These are phyloP conservation scores for Neurospora pannonica DNA, from an alignment of 495 filamentous ascomycete species.

Conservation along the genomic window DNA sequence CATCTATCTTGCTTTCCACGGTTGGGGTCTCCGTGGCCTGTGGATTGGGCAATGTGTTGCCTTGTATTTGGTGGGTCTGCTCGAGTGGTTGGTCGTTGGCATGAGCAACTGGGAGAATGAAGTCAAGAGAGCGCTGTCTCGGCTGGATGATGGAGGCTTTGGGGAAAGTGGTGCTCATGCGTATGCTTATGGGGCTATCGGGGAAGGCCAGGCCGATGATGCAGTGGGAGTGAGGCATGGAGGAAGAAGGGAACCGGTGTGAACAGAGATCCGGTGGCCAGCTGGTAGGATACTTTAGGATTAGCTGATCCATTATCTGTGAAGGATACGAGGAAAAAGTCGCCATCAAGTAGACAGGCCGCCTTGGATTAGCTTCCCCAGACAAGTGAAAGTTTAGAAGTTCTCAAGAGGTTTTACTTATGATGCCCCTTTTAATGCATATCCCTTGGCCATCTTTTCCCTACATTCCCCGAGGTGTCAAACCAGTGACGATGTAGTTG, in stretches of 20 bases:
- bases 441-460: background rate
- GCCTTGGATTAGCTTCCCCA: background rate
- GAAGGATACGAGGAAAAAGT: background rate
- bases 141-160: conserved; percentile 54
- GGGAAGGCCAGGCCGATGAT: conserved; percentile 1
- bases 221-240: background rate
- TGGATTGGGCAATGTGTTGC: conserved; percentile 92
- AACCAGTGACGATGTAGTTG: background rate
- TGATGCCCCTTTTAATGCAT: background rate
- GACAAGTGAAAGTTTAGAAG: background rate
- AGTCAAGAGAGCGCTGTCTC: conserved; percentile 63
- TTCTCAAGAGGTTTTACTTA: background rate
- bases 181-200: conserved; percentile 1
- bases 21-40: conserved; percentile 75
- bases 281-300: background rate
- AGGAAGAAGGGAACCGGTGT: background rate
- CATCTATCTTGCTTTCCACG: conserved; percentile 80
- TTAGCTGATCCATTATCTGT: background rate
- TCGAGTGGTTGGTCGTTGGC: conserved; percentile 77
- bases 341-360: background rate
- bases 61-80: conserved; percentile 66
- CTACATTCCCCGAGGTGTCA: background rate
- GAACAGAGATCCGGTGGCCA: background rate
- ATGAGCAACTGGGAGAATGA: conserved; percentile 71
- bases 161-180: background rate